Base-by-base conservation (phyloP, 495 filamentous ascomycete genomes). In the Hyphodiscus hymeniophilus region DNA sequence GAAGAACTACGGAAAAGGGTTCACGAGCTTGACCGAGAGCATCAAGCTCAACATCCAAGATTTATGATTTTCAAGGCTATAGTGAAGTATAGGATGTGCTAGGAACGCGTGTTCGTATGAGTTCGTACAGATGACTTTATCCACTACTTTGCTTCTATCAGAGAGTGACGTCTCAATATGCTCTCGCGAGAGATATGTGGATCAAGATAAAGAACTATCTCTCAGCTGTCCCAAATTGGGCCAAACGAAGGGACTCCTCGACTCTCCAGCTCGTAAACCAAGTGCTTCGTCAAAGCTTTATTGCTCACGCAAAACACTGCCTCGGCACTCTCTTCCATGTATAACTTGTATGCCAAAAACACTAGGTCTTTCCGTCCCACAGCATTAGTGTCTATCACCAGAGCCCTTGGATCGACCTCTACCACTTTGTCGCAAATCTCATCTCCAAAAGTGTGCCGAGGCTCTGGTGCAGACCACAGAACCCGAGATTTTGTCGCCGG, bases 151-250 rank as follows among this genome's bases (percentile, higher is more conserved):
- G n/a, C n/a, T n/a, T n/a, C n/a, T n/a, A n/a, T n/a, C n/a, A n/a
- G n/a, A n/a, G n/a, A n/a, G n/a, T n/a, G n/a, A n/a, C n/a, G n/a
- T n/a, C n/a, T n/a, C n/a, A n/a, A n/a, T n/a, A n/a, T n/a, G n/a
- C n/a, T n/a, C n/a, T n/a, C n/a, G n/a, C n/a, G n/a, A n/a, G n/a
- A n/a, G n/a, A n/a, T n/a, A n/a, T n/a, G n/a, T n/a, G n/a, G n/a
- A n/a, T n/a, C n/a, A n/a, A n/a, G n/a, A n/a, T n/a, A n/a, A n/a
- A n/a, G n/a, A n/a, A n/a, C n/a, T n/a, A n/a, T n/a, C n/a, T n/a
- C n/a, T n/a, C n/a, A n/a, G n/a, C n/a, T n/a, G n/a, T 89, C 85
- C 62, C 84, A 88, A 58, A 89, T 84, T 5, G 85, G 79, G 24
- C 83, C 85, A 69, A 77, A 89, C 12, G 84, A 84, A 30, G 81